phyloP scores from a whole-genome alignment of 1,284 basidiomycete genomes.

The Trichosporon coremiiforme region DNA sequence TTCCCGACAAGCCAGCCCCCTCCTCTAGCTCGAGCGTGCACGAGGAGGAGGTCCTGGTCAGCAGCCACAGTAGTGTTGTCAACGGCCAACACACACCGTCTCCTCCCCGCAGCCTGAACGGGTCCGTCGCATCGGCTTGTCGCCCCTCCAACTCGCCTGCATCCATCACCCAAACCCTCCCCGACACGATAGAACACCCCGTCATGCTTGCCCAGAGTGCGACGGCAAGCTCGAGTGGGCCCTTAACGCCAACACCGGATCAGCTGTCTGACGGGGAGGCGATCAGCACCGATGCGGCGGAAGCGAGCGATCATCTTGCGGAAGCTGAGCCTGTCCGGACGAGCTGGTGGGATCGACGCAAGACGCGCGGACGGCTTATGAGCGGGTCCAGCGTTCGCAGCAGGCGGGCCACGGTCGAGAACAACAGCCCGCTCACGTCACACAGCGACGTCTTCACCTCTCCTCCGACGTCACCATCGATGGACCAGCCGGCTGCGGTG shows the following conservation, averaged over 20 bases:
- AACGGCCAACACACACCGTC: neutral
- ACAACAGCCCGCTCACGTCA: slow-evolving; percentile 20
- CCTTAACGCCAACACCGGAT: slow-evolving; percentile 27
- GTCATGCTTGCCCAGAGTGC: slow-evolving; percentile 18
- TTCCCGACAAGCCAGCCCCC: slow-evolving; percentile 8
- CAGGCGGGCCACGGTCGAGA: slow-evolving; percentile 16
- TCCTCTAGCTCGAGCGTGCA: slow-evolving; percentile 10
- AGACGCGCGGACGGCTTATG: slow-evolving; percentile 22
- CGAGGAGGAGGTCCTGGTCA: neutral
- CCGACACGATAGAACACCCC: slow-evolving; percentile 12
- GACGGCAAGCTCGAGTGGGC: slow-evolving; percentile 29
- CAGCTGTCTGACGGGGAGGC: slow-evolving; percentile 18
- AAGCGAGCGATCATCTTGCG: slow-evolving; percentile 6
- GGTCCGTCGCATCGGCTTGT: slow-evolving; percentile 18
- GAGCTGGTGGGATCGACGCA: slow-evolving; percentile 31
- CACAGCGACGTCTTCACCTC: slow-evolving; percentile 18
- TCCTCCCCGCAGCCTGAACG: slow-evolving; percentile 14
- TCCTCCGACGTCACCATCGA: slow-evolving; percentile 18
- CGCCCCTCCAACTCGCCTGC: slow-evolving; percentile 7
- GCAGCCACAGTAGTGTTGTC: neutral
- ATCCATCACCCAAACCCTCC: slow-evolving; percentile 12
- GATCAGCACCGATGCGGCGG: neutral
- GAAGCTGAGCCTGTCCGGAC: neutral
- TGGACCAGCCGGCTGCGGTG: slow-evolving; percentile 20
- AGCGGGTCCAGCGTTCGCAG: slow-evolving; percentile 18